These are phyloP conservation scores for Pseudocercospora eumusae DNA, from an alignment of 2,329 filamentous ascomycete genomes.

Conservation along the genomic window DNA sequence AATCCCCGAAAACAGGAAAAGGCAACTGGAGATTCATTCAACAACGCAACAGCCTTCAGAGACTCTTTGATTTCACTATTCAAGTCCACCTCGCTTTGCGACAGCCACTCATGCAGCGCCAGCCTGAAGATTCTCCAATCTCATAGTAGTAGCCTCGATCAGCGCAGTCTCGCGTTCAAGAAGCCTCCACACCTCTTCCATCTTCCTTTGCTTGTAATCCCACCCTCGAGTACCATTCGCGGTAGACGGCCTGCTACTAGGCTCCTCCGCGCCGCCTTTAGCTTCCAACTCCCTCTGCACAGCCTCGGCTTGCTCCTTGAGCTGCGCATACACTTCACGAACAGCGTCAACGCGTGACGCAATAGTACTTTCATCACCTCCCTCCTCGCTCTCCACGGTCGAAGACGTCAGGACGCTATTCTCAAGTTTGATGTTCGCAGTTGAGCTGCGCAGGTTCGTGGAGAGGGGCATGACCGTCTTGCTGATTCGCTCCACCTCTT, in stretches of 20 bases:
- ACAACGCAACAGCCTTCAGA: background rate
- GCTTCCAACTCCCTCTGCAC: conserved; percentile 37
- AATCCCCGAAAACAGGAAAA: too few species aligned
- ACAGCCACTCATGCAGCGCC: background rate
- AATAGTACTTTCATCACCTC: conserved; percentile 21
- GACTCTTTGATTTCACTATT: background rate
- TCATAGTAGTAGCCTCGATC: conserved; percentile 65
- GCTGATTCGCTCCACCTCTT: conserved; percentile 54
- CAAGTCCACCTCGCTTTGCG: background rate
- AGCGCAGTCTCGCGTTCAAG: conserved; percentile 67
- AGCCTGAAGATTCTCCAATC: conserved; percentile 58
- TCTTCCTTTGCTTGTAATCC: conserved; percentile 60
- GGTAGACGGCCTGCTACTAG: conserved; percentile 36
- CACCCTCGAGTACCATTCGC: conserved; percentile 56
- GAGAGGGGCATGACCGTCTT: conserved; percentile 31
- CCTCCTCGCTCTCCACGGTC: conserved; percentile 17
- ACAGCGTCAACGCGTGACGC: conserved; percentile 32
- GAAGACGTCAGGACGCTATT: conserved; percentile 27
- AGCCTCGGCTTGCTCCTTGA: conserved; percentile 34
- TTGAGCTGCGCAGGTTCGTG: background rate
- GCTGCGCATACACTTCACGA: conserved; percentile 32
- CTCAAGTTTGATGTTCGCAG: conserved; percentile 37
- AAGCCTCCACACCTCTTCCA: conserved; percentile 63
- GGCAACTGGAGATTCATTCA: too few species aligned
- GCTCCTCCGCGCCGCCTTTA: conserved; percentile 25